phyloP scores from a whole-genome alignment of 192 early-diverging fungal species.

The Backusella circina region DNA sequence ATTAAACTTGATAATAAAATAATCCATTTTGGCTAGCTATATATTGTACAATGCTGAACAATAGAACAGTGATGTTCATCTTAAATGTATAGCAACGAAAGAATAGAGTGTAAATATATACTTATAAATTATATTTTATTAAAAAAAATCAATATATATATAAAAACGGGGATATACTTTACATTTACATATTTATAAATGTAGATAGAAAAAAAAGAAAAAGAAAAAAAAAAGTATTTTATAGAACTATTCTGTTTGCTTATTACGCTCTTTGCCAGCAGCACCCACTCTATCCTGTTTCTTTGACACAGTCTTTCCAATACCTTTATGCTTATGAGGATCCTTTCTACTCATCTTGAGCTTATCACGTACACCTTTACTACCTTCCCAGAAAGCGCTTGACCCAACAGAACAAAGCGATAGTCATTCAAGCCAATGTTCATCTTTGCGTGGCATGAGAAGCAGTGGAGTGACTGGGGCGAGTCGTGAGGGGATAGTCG shows the following conservation, averaged over 20 bases:
- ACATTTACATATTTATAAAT: not conserved
- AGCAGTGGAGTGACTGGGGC: slow-evolving; percentile 37
- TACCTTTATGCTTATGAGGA: slow-evolving; percentile 29
- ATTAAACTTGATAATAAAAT: too few relatives aligned
- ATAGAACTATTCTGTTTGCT: slow-evolving; percentile 1
- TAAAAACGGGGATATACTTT: not conserved
- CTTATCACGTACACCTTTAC: slow-evolving; percentile 75
- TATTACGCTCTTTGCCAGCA: slow-evolving; percentile 13
- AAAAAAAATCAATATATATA: not conserved
- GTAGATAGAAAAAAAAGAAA: not conserved
- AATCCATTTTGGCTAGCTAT: too few relatives aligned
- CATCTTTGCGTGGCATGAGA: slow-evolving; percentile 43
- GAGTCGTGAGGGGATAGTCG: slow-evolving; percentile 41
- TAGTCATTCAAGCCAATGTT: slow-evolving; percentile 47
- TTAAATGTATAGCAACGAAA: too few relatives aligned
- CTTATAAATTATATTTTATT: not conserved
- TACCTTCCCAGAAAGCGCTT: slow-evolving; percentile 87
- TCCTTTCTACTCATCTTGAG: slow-evolving; percentile 70
- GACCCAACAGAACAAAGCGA: slow-evolving; percentile 49
- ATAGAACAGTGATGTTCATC: too few relatives aligned
- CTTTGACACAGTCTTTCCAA: slow-evolving; percentile 24
- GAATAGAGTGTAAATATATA: too few relatives aligned
- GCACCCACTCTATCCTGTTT: slow-evolving; percentile 28
- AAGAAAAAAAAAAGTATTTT: not conserved
- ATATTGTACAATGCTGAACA: too few relatives aligned